Conservation (phyloP, 306 rosid species). For the Inga leiocalycina region DNA sequence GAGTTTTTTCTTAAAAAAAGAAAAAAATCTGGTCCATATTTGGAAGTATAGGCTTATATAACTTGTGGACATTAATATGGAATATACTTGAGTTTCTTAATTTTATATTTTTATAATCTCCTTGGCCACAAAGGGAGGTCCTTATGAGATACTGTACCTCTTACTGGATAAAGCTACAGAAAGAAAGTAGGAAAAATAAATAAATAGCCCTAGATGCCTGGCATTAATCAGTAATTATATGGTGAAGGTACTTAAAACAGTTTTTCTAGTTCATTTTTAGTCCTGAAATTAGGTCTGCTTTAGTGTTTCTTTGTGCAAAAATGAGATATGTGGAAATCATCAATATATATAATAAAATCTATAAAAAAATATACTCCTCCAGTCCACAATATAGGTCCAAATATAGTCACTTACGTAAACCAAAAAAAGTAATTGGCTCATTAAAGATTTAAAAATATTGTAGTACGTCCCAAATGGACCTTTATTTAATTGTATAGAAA, state of each 20-base stretch:
- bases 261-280: conserved; percentile 6
- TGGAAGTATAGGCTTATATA: neutral
- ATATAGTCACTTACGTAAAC: too few relatives aligned
- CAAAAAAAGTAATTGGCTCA: neutral
- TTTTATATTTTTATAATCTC: conserved; percentile 13
- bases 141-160: neutral
- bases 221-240: neutral
- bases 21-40: neutral
- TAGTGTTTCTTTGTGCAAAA: neutral
- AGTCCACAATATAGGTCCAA: too few relatives aligned
- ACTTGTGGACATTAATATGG: neutral
- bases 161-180: neutral
- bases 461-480: neutral
- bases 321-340: neutral
- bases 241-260: conserved; percentile 6
- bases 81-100: conserved; percentile 22
- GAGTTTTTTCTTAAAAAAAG: neutral
- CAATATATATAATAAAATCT: too few relatives aligned
- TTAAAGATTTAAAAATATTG: neutral
- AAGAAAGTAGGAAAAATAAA: neutral
- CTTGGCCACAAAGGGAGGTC: neutral
- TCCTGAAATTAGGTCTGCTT: conserved; percentile 18
- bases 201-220: neutral
- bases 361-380: too few relatives aligned
- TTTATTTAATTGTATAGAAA: neutral